Evolutionary conservation across 805 yeast species (phyloP).

Genomic region (Maudiozyma pseudohumilis): DNA sequence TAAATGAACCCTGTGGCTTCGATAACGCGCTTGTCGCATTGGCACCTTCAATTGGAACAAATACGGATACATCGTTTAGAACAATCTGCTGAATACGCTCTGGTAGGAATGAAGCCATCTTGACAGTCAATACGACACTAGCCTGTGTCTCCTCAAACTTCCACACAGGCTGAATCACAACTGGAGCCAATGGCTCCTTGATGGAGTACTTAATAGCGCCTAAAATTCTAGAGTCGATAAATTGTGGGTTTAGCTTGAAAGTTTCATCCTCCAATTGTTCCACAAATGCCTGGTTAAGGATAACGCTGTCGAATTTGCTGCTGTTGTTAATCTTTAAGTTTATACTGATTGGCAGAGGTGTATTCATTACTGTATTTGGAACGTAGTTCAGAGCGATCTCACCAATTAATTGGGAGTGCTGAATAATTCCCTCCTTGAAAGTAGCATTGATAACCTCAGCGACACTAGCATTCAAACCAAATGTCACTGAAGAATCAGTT

Average conservation of each 20-base stretch:
- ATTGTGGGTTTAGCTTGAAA: constrained; percentile 39
- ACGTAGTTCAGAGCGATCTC: constrained; percentile 76
- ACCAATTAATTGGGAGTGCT: constrained; percentile 60
- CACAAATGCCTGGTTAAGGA: constrained; percentile 45
- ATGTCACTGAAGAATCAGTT: constrained; percentile 28
- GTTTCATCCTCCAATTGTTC: constrained; percentile 36
- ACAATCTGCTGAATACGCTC: constrained; percentile 27
- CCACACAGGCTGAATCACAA: constrained; percentile 77
- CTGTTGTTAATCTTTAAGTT: constrained; percentile 35
- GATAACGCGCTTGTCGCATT: constrained; percentile 67
- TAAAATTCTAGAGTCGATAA: constrained; percentile 52
- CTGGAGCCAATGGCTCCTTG: constrained; percentile 48
- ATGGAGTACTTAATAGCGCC: constrained; percentile 75
- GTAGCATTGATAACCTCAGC: constrained; percentile 79
- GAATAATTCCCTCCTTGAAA: constrained; percentile 55
- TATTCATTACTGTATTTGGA: constrained; percentile 18
- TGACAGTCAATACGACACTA: constrained; percentile 65
- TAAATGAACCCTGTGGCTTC: constrained; percentile 87
- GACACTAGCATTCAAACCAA: constrained; percentile 73
- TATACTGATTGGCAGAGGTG: constrained; percentile 34
- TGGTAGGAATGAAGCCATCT: constrained; percentile 28
- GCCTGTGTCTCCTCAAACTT: constrained; percentile 78
- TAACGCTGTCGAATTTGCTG: constrained; percentile 35
- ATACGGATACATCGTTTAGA: constrained; percentile 32
- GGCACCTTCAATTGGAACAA: constrained; percentile 53